Evolutionary conservation across 495 filamentous ascomycete genomes (phyloP).

Genomic region (Penicillium tannophilum): DNA sequence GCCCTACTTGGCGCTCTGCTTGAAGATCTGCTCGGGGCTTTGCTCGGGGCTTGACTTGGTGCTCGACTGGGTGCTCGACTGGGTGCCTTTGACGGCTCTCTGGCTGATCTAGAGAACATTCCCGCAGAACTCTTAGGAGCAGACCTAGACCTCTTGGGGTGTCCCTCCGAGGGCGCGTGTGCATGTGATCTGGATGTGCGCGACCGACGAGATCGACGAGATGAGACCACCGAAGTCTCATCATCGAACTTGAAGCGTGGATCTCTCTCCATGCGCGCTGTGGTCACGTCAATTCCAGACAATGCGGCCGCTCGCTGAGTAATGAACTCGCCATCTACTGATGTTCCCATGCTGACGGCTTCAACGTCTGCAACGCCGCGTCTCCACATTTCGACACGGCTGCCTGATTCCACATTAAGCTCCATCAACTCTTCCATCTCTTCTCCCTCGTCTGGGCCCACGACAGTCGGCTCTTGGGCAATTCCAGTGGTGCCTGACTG

Average conservation of each 20-base stretch:
- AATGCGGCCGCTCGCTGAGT: conserved; percentile 72
- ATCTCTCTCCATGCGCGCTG: conserved; percentile 36
- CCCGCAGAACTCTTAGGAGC: conserved; percentile 19
- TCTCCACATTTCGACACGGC: conserved; percentile 78
- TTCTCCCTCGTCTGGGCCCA: conserved; percentile 6
- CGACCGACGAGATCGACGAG: conserved; percentile 44
- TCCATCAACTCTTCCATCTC: conserved; percentile 62
- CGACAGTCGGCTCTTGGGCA: conserved; percentile 6
- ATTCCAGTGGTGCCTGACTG: conserved; percentile 20
- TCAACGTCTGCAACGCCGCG: conserved; percentile 77
- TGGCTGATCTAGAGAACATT: conserved; percentile 25
- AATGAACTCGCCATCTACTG: conserved; percentile 84
- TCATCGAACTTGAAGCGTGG: conserved; percentile 46
- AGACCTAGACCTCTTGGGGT: conserved; percentile 21
- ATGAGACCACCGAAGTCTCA: conserved; percentile 39
- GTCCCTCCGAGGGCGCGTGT: conserved; percentile 15
- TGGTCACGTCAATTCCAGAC: conserved; percentile 51
- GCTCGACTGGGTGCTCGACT: conserved; percentile 13
- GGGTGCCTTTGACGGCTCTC: conserved; percentile 21
- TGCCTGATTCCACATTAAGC: conserved; percentile 56
- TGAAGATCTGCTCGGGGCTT: conserved; percentile 14
- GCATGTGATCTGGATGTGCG: conserved; percentile 22
- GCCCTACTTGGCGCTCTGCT: conserved; percentile 15
- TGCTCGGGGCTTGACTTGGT: conserved; percentile 7
- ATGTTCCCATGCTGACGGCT: conserved; percentile 60